Conservation (phyloP, 192 early-diverging fungal species). For the Polychytrium aggregatum region DNA sequence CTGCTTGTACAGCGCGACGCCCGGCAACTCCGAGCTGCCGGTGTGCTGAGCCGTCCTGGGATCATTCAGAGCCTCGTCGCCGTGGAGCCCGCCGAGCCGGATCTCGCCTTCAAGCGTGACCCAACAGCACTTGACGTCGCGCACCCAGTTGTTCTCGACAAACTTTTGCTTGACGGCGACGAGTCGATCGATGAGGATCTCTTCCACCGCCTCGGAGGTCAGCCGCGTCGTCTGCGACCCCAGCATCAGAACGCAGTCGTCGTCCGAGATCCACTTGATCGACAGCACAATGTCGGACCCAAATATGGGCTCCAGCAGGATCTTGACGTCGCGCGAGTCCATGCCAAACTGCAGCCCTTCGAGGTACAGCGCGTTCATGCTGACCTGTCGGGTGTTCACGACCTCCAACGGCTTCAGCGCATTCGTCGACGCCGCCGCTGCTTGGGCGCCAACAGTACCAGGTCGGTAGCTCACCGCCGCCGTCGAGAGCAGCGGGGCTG, state of each 20-base stretch:
- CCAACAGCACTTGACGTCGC: too few species aligned
- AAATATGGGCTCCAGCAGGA: slow-evolving; percentile 16
- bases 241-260: slow-evolving; percentile 9
- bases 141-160: too few species aligned
- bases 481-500: slow-evolving; percentile 11
- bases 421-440: not conserved
- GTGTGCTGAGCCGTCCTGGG: too few species aligned
- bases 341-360: slow-evolving; percentile 6
- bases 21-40: too few species aligned
- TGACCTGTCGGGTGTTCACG: slow-evolving; percentile 8
- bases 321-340: slow-evolving; percentile 9
- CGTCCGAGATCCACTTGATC: slow-evolving; percentile 3
- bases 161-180: too few species aligned
- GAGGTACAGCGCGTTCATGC: slow-evolving; percentile 10
- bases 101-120: too few species aligned
- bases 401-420: not conserved
- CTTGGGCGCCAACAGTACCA: not conserved
- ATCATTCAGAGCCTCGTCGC: too few species aligned
- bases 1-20: too few species aligned
- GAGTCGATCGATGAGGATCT: too few species aligned
- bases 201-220: too few species aligned
- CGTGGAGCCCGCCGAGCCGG: too few species aligned
- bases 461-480: slow-evolving; percentile 2
- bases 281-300: slow-evolving; percentile 1
- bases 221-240: too few species aligned